Conservation (phyloP, 495 filamentous ascomycete genomes). For the Lindgomyces ingoldianus region DNA sequence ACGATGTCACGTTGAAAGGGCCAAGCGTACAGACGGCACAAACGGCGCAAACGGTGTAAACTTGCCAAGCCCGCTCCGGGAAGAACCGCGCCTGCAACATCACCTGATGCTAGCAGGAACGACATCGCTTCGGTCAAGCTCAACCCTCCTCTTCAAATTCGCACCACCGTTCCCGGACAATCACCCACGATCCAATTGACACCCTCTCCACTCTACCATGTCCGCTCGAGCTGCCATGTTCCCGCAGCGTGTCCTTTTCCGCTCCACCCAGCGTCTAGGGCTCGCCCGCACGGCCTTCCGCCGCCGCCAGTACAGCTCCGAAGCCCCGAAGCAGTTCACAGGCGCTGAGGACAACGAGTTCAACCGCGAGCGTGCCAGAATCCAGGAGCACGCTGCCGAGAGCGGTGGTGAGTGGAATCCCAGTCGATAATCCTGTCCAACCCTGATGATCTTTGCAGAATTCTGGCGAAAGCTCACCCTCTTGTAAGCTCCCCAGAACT, state of each 20-base stretch:
- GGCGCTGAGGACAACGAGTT: constrained; percentile 77
- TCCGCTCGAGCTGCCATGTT: constrained; percentile 56
- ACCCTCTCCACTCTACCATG: constrained; percentile 24
- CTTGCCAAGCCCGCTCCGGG: constrained; percentile 13
- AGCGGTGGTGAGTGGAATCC: constrained; percentile 66
- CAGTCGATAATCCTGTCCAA: too few relatives aligned
- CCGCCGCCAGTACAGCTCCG: constrained; percentile 69
- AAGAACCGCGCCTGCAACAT: not conserved
- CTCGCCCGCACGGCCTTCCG: constrained; percentile 60
- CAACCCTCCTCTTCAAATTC: constrained; percentile 6
- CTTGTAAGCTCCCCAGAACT: constrained; percentile 67
- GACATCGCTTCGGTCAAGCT: constrained; percentile 12
- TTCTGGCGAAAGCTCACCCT: constrained; percentile 90
- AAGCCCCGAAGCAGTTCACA: constrained; percentile 43
- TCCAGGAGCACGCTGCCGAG: constrained; percentile 79
- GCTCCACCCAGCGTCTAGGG: constrained; percentile 60
- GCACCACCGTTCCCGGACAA: not conserved
- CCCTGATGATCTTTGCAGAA: constrained; percentile 55
- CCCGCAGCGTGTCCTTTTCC: constrained; percentile 61
- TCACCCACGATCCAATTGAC: constrained; percentile 18
- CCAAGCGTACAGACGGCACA: not conserved
- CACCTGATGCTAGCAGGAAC: constrained; percentile 7
- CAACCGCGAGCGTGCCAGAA: constrained; percentile 77
- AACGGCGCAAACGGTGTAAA: constrained; percentile 16
- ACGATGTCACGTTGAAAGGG: constrained; percentile 8